These are phyloP conservation scores for Aspergillus sclerotialis DNA, from an alignment of 2,329 filamentous ascomycete species.

Conservation along the genomic window DNA sequence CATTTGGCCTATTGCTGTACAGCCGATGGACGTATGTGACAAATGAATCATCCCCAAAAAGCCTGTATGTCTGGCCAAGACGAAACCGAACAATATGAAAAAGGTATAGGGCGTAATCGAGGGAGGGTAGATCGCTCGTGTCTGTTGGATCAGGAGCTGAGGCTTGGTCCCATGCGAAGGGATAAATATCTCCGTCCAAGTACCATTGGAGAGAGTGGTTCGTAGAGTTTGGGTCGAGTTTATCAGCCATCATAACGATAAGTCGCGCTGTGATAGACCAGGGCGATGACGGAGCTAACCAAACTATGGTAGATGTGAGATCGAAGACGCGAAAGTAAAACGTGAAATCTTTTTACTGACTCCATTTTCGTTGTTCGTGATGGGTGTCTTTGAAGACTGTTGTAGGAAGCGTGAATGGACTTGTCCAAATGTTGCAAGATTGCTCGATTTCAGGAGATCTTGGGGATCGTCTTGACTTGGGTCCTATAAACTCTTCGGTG, in stretches of 20 bases:
- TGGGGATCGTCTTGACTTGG: not conserved
- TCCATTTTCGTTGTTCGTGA: slow-evolving; percentile 23
- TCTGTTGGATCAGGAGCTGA: slow-evolving; percentile 18
- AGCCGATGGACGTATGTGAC: slow-evolving; percentile 17
- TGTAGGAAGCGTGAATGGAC: slow-evolving; percentile 12
- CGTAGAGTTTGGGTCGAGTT: slow-evolving; percentile 20
- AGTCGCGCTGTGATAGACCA: slow-evolving; percentile 20
- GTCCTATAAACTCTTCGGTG: not conserved
- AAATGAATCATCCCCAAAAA: slow-evolving; percentile 30
- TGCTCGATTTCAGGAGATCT: slow-evolving; percentile 1
- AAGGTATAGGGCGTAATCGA: slow-evolving; percentile 16
- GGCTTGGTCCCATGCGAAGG: too few species aligned
- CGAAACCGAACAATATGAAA: slow-evolving; percentile 32
- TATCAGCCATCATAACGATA: slow-evolving; percentile 15
- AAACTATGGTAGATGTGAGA: slow-evolving; percentile 6
- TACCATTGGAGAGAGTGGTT: slow-evolving; percentile 20
- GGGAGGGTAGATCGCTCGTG: slow-evolving; percentile 26
- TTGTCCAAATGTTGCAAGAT: slow-evolving; percentile 13
- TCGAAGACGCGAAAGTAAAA: not conserved
- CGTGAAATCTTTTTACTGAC: slow-evolving; percentile 27
- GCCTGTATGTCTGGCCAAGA: slow-evolving; percentile 28
- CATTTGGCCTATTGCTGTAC: slow-evolving; percentile 11
- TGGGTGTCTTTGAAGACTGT: slow-evolving; percentile 10
- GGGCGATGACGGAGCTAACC: slow-evolving; percentile 15
- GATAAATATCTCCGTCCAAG: too few species aligned